These are phyloP conservation scores for Thielaviopsis ethacetica DNA, from an alignment of 2,329 filamentous ascomycete species.

Conservation along the genomic window DNA sequence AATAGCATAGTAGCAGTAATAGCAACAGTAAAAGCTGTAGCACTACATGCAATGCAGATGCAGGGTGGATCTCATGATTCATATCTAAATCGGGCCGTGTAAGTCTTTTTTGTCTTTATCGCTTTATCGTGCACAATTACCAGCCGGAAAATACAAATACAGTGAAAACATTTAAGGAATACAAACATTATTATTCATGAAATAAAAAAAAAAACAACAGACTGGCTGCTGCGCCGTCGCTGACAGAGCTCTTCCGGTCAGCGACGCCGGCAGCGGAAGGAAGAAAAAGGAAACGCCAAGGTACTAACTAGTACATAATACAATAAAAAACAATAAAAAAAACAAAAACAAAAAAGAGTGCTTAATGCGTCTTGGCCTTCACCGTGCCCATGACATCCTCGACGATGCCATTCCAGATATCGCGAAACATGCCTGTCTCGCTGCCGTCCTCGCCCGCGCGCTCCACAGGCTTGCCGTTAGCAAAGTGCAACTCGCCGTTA, in stretches of 20 bases:
- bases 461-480: conserved; percentile 20
- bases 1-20: no score
- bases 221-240: background rate
- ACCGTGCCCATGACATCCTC: conserved; percentile 26
- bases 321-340: background rate
- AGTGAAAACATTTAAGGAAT: no score
- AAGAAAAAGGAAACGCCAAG: background rate
- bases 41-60: no score
- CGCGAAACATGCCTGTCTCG: conserved; percentile 30
- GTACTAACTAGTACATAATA: background rate
- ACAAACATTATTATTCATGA: background rate
- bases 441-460: conserved; percentile 19
- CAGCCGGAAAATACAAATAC: no score
- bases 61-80: background rate
- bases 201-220: no score
- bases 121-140: no score
- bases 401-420: conserved; percentile 40
- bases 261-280: background rate
- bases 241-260: conserved; percentile 4
- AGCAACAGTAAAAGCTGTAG: no score
- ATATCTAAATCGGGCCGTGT: background rate
- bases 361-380: background rate
- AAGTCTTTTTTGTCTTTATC: background rate
- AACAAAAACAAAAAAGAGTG: background rate
- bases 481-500: conserved; percentile 37